Evolutionary conservation across 495 filamentous ascomycete species (phyloP).

Genomic region (Xylaria palmicola): DNA sequence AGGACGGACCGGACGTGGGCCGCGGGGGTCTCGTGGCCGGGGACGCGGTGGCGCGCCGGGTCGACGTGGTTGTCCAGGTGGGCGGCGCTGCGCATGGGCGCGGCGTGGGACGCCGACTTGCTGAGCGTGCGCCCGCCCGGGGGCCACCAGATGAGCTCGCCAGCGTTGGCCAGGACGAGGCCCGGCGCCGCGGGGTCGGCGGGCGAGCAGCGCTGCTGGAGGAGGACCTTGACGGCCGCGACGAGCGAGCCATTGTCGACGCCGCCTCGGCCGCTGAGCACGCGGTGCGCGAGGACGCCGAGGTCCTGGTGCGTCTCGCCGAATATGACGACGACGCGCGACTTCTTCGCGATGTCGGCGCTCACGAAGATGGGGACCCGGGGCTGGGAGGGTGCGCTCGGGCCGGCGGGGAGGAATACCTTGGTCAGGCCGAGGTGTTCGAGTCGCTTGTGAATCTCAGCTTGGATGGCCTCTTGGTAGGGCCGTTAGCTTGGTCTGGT

Average conservation of each 20-base stretch:
- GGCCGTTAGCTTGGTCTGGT: not conserved
- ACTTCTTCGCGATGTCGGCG: constrained; percentile 52
- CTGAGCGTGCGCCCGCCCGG: constrained; percentile 55
- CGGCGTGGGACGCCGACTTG: constrained; percentile 45
- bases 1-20: constrained; percentile 67
- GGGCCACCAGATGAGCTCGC: constrained; percentile 68
- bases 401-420: constrained; percentile 58
- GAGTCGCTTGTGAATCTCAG: constrained; percentile 61
- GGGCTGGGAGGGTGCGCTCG: constrained; percentile 42
- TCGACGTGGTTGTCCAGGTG: constrained; percentile 38
- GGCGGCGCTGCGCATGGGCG: constrained; percentile 58
- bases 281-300: constrained; percentile 70
- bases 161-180: constrained; percentile 70
- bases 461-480: constrained; percentile 59
- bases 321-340: constrained; percentile 71
- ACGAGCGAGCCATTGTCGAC: constrained; percentile 67
- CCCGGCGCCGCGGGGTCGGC: constrained; percentile 37
- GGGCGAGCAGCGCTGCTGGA: constrained; percentile 30
- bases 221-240: constrained; percentile 55
- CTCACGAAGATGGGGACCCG: constrained; percentile 70
- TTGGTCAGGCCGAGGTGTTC: constrained; percentile 52
- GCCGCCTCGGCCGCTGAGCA: constrained; percentile 54
- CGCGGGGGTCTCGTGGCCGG: constrained; percentile 46
- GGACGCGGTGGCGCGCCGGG: constrained; percentile 51
- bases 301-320: constrained; percentile 70